A percentile compares a stretch with the other conserved stretches of the same genome.
These are phyloP conservation scores for Neonectria coccinea DNA, from an alignment of 2,329 filamentous ascomycete species.

Conservation along the genomic window DNA sequence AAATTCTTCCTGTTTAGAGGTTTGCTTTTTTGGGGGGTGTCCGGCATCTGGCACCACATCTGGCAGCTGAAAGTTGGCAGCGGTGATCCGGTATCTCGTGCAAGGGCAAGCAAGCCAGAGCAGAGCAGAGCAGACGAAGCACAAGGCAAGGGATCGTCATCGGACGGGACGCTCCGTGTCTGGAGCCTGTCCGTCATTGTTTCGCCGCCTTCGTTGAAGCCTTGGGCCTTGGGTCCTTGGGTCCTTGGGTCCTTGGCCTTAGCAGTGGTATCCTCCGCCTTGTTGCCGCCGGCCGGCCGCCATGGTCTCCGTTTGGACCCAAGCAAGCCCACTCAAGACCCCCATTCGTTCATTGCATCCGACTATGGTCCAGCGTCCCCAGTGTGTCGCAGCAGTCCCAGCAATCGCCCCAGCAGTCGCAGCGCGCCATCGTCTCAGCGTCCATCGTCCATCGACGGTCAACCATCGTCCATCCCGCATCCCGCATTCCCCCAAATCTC, in stretches of 20 bases:
- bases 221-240: background rate
- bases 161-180: conserved; percentile 25
- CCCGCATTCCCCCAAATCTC: conserved; percentile 21
- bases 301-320: conserved; percentile 7
- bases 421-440: conserved; percentile 20
- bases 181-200: conserved; percentile 16
- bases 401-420: background rate
- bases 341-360: conserved; percentile 2
- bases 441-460: conserved; percentile 2
- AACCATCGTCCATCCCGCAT: conserved; percentile 4
- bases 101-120: background rate
- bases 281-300: conserved; percentile 9
- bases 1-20: background rate
- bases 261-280: background rate
- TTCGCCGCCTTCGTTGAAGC: conserved; percentile 3
- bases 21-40: background rate
- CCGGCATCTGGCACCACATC: background rate
- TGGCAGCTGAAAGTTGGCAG: conserved; percentile 5
- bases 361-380: background rate
- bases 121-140: conserved; percentile 9
- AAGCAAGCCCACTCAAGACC: conserved; percentile 1
- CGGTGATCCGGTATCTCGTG: background rate
- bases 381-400: background rate
- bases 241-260: conserved; percentile 2
- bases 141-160: conserved; percentile 16